Evolutionary conservation across 1,284 basidiomycete genomes (phyloP).

Genomic region (Ustilago curta): DNA sequence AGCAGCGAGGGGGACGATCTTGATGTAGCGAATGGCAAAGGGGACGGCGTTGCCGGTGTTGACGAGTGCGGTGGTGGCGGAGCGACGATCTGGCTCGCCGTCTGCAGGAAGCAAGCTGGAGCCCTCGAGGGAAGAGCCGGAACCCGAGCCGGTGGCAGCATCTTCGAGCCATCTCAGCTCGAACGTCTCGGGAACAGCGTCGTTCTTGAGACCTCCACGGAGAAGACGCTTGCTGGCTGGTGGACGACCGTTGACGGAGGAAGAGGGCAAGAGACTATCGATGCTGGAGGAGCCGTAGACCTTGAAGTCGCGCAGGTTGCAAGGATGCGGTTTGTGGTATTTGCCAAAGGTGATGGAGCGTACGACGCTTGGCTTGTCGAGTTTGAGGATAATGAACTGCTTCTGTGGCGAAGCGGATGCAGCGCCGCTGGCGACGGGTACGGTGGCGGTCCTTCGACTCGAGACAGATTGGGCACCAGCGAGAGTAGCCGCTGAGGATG

Average conservation of each 20-base stretch:
- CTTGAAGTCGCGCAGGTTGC: constrained; percentile 68
- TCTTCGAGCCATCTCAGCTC: constrained; percentile 50
- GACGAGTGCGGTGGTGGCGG: constrained; percentile 39
- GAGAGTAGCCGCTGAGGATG: constrained; percentile 18
- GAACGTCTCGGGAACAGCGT: constrained; percentile 61
- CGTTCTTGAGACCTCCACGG: constrained; percentile 67
- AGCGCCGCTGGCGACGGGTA: constrained; percentile 10
- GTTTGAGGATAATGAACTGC: constrained; percentile 68
- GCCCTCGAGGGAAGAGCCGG: constrained; percentile 32
- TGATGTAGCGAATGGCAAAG: constrained; percentile 63
- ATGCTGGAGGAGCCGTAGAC: constrained; percentile 65
- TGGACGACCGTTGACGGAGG: constrained; percentile 34
- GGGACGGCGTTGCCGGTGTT: constrained; percentile 49
- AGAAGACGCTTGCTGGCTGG: constrained; percentile 55
- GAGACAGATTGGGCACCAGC: constrained; percentile 9
- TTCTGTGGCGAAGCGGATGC: constrained; percentile 28
- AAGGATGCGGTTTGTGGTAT: constrained; percentile 68
- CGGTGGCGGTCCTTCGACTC: constrained; percentile 10
- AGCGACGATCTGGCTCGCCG: constrained; percentile 42
- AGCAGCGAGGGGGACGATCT: constrained; percentile 67
- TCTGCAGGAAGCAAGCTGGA: constrained; percentile 35
- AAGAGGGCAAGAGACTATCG: constrained; percentile 40
- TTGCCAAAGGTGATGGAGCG: constrained; percentile 68
- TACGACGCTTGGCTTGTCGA: constrained; percentile 63
- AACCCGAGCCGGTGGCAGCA: constrained; percentile 46